Conservation (phyloP, 257 asterid genomes). For the Fraxinus quadrangulata region DNA sequence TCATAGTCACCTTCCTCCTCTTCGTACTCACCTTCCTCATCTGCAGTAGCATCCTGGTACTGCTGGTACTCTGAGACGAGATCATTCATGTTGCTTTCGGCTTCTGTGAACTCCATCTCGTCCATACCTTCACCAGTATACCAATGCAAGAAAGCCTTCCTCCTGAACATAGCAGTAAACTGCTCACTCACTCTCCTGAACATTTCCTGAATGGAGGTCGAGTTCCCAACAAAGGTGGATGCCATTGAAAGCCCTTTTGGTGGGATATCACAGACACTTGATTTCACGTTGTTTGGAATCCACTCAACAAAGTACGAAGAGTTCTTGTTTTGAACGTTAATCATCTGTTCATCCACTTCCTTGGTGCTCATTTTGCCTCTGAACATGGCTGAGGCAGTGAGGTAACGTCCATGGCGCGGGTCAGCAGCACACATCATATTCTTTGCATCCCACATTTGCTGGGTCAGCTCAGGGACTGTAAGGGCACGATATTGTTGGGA, state of each 20-base stretch:
- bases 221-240: constrained; percentile 16
- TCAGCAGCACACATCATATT: constrained; percentile 9
- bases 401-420: neutral
- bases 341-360: constrained; percentile 5
- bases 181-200: constrained; percentile 2
- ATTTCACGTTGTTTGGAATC: constrained; percentile 14
- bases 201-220: constrained; percentile 10
- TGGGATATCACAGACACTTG: constrained; percentile 17
- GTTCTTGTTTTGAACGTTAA: constrained; percentile 2
- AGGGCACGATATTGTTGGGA: constrained; percentile 8
- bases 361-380: constrained; percentile 9
- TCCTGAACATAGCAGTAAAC: constrained; percentile 8
- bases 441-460: constrained; percentile 1
- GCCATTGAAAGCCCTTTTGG: constrained; percentile 17
- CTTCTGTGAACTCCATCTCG: constrained; percentile 7
- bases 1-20: constrained; percentile 19
- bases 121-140: constrained; percentile 1
- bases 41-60: constrained; percentile 19
- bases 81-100: neutral
- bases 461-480: constrained; percentile 1
- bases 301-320: neutral
- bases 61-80: constrained; percentile 17
- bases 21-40: constrained; percentile 14
- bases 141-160: constrained; percentile 8
- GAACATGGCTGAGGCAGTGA: constrained; percentile 5